Evolutionary conservation across 2,329 filamentous ascomycete genomes (phyloP), one percentile per base, ranked within the genome.

Genomic region (Ophiostoma tasmaniense): DNA sequence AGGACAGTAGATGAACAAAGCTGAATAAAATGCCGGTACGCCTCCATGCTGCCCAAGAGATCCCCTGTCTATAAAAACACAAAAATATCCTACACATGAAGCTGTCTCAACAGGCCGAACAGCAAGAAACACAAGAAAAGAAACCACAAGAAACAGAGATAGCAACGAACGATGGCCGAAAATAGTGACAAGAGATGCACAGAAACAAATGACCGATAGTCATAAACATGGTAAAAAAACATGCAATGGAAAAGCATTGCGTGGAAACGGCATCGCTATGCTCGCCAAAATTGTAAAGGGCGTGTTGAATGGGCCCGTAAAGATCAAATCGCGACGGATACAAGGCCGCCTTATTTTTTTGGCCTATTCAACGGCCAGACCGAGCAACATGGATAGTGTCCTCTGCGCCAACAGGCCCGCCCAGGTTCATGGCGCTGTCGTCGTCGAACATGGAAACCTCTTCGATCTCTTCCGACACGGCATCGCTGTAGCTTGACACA

Each of bases 261-360:
- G 22, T 25, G 22, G 62, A 39, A 64, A 35, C 17, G 25, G 22
- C 35, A 64, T 22, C 11, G 17, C 17, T 10, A 37, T 35, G 61
- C 14, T n/a, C 22, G 62, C 33, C n/a, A 14, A 33, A 39, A 22
- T 22, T 3, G n/a, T 42, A 64, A 39, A 42, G 62, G 35, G 62
- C 35, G 62, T 64, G 62, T 64, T 42, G 62, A 64, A 64, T 64
- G 62, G 59, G 59, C 28, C 59, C 30, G 30, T 62, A 22, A 64
- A 10, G 3, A 22, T 22, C 14, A 62, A n/a, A 28, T 35, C 28
- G 28, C 28, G 28, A 35, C 42, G 3, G 20, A n/a, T 17, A 64
- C 20, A 2, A 28, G n/a, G n/a, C n/a, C 33, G 22, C 3, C n/a
- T 17, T 39, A 14, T 11, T 35, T 22, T 55, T 17, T 45, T 45